Evolutionary conservation across 1,284 basidiomycete species (phyloP).

Genomic region (Papiliotrema terrestris): DNA sequence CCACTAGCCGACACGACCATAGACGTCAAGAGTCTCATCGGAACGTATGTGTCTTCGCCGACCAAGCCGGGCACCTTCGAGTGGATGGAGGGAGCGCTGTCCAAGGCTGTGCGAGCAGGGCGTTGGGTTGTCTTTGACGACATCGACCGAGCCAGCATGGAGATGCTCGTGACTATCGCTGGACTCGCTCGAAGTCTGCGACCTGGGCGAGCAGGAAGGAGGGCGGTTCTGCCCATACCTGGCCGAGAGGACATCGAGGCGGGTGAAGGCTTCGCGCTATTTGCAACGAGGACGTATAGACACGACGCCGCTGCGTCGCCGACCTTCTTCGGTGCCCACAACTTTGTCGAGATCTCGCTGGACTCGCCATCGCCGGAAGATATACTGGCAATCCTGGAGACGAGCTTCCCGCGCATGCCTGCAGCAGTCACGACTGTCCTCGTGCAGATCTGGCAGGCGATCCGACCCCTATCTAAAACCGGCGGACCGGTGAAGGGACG

Average conservation of each 20-base stretch:
- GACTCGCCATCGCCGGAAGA: constrained; percentile 63
- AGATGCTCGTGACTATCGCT: constrained; percentile 78
- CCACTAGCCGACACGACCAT: constrained; percentile 92
- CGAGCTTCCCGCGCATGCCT: constrained; percentile 63
- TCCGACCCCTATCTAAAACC: constrained; percentile 39
- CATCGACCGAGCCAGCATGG: constrained; percentile 81
- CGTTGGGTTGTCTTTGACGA: constrained; percentile 94
- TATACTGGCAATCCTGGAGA: constrained; percentile 63
- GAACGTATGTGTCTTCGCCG: constrained; percentile 87
- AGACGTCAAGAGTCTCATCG: constrained; percentile 89
- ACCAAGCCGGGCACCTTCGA: constrained; percentile 85
- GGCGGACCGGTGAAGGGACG: constrained; percentile 47
- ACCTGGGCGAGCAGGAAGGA: constrained; percentile 59
- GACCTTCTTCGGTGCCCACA: constrained; percentile 75
- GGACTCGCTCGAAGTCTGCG: constrained; percentile 78
- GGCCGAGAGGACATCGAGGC: constrained; percentile 67
- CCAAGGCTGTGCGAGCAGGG: constrained; percentile 84
- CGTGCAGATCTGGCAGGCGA: constrained; percentile 39
- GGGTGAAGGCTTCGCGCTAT: constrained; percentile 68
- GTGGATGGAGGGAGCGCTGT: constrained; percentile 92
- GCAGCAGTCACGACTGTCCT: constrained; percentile 47
- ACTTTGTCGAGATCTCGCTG: constrained; percentile 70
- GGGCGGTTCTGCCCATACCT: constrained; percentile 66
- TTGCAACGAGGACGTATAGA: constrained; percentile 69
- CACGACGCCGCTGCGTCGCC: constrained; percentile 50